Conservation (phyloP, 768 basidiomycete species). For the Astraeus odoratus region DNA sequence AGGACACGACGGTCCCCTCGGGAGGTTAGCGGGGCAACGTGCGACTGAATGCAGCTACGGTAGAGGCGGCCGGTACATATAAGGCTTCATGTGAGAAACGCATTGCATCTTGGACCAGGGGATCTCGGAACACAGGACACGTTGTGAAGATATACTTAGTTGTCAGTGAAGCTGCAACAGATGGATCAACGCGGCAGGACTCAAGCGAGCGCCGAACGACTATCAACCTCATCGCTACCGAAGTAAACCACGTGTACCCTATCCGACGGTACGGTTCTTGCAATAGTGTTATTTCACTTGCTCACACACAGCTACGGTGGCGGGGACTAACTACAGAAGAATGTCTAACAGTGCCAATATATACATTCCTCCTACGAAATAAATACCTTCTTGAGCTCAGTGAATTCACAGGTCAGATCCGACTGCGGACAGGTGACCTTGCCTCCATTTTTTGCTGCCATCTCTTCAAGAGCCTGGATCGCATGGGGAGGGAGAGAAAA, state of each 20-base stretch:
- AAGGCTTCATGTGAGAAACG: neutral
- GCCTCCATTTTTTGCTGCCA: conserved; percentile 75
- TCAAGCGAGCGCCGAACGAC: too few species aligned
- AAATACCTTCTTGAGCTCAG: conserved; percentile 78
- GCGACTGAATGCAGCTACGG: too few species aligned
- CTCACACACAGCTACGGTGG: neutral
- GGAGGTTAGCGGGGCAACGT: neutral
- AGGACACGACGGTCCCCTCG: too few species aligned
- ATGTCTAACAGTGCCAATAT: neutral
- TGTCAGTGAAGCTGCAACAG: too few species aligned
- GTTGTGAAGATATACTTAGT: too few species aligned
- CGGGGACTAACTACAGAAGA: too few species aligned
- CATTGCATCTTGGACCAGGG: neutral
- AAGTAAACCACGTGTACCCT: neutral
- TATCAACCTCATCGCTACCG: neutral
- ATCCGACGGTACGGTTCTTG: too few species aligned
- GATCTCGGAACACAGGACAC: neutral
- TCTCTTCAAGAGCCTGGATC: conserved; percentile 75
- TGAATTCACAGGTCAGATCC: conserved; percentile 53
- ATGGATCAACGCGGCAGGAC: too few species aligned
- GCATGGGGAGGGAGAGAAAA: conserved; percentile 9
- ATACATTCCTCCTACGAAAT: conserved; percentile 53
- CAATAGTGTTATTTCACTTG: neutral
- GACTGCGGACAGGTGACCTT: conserved; percentile 82
- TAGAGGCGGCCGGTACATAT: too few species aligned